A percentile compares a stretch with the other conserved stretches of the same genome.
These are phyloP conservation scores for Penicillium italicum DNA, from an alignment of 2,329 filamentous ascomycete genomes.

Conservation along the genomic window DNA sequence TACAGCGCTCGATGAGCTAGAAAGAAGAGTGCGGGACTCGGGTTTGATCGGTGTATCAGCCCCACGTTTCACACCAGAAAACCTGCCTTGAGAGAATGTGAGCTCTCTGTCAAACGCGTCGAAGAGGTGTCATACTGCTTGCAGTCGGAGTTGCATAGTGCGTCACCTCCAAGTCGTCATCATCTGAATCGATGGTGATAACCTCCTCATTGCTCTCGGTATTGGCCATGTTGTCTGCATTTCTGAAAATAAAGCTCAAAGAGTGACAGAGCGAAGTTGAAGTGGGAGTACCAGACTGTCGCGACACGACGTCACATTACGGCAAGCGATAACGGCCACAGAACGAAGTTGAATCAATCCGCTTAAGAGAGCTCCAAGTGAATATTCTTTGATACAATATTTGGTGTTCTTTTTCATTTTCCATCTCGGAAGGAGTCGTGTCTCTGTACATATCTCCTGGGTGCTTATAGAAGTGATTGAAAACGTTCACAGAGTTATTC, in stretches of 20 bases:
- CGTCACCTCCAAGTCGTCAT: slow-evolving; percentile 47
- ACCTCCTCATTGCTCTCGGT: slow-evolving; percentile 20
- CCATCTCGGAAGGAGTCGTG: too few relatives aligned
- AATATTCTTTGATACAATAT: fast-evolving
- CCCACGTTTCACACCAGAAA: background rate
- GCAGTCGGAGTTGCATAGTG: slow-evolving; percentile 11
- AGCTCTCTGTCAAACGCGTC: slow-evolving; percentile 18
- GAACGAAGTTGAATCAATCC: background rate
- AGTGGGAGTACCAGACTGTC: slow-evolving; percentile 1
- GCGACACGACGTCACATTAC: background rate
- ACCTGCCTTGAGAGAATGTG: slow-evolving; percentile 13
- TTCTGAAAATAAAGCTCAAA: background rate
- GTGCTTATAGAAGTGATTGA: background rate
- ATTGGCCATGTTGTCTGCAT: slow-evolving; percentile 17
- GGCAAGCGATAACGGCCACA: background rate
- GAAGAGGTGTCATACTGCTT: slow-evolving; percentile 13
- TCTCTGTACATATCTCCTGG: background rate
- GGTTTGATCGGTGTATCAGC: slow-evolving; percentile 2
- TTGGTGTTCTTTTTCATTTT: background rate
- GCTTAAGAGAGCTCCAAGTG: background rate
- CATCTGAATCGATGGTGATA: slow-evolving; percentile 30
- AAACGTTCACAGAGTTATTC: background rate
- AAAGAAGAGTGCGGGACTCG: background rate
- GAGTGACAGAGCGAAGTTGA: background rate
- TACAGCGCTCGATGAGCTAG: slow-evolving; percentile 16